Evolutionary conservation across 1,284 basidiomycete species (phyloP).

Genomic region (Microbotryomycetes sp.): DNA sequence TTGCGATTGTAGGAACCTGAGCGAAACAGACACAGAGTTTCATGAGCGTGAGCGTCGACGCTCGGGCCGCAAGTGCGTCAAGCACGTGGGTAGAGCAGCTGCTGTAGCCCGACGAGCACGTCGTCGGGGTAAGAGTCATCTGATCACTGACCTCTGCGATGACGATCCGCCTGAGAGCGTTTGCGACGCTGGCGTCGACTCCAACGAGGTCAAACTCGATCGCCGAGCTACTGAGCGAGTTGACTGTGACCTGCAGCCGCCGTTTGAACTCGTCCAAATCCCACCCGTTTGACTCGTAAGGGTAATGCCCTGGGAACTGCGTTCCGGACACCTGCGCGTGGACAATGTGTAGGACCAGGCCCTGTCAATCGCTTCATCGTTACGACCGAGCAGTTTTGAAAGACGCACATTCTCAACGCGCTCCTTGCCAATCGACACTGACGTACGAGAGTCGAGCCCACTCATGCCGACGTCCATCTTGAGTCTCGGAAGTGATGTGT

Average conservation of each 20-base stretch:
- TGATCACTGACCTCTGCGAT: slow-evolving; percentile 77
- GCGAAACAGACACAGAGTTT: not conserved
- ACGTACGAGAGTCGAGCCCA: slow-evolving; percentile 9
- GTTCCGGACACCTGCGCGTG: slow-evolving; percentile 62
- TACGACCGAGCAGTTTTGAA: not conserved
- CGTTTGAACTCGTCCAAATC: slow-evolving; percentile 65
- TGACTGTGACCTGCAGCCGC: slow-evolving; percentile 67
- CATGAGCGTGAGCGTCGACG: no score
- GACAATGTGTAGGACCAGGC: not conserved
- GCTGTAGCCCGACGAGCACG: no score
- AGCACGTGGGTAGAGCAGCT: not conserved
- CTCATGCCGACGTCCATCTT: not conserved
- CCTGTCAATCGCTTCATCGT: not conserved
- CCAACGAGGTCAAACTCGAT: slow-evolving; percentile 95
- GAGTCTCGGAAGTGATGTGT: no score
- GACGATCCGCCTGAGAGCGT: slow-evolving; percentile 83
- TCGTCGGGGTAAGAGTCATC: not conserved
- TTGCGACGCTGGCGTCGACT: slow-evolving; percentile 92
- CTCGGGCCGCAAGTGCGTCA: no score
- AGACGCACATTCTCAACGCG: slow-evolving; percentile 30
- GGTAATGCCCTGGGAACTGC: slow-evolving; percentile 80
- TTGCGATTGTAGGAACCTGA: slow-evolving; percentile 84
- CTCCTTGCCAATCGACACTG: slow-evolving; percentile 30
- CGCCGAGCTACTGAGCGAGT: slow-evolving; percentile 68
- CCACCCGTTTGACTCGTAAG: slow-evolving; percentile 78